These are phyloP conservation scores for Argentina anserina DNA, from an alignment of 306 rosid species.

Conservation along the genomic window DNA sequence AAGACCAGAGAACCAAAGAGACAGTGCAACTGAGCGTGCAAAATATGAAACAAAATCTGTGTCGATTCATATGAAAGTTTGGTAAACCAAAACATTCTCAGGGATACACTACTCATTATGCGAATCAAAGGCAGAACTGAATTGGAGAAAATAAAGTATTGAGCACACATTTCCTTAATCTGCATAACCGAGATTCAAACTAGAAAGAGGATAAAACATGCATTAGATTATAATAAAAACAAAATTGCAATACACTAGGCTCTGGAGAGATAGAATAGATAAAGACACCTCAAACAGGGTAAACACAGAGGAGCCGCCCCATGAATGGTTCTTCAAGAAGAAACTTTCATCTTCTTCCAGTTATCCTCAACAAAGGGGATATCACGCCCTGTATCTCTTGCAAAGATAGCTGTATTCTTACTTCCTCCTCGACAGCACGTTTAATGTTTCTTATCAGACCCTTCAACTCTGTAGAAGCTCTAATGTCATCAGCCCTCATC, in stretches of 20 bases:
- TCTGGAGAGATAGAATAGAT: background rate
- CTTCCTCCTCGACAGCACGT: constrained; percentile 74
- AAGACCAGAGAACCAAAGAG: background rate
- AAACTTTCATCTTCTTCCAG: constrained; percentile 63
- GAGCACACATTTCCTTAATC: background rate
- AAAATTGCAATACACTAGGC: constrained; percentile 15
- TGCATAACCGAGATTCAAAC: background rate
- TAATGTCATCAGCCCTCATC: constrained; percentile 57
- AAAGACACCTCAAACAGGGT: background rate
- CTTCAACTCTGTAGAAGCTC: constrained; percentile 44
- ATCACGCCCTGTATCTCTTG: constrained; percentile 83
- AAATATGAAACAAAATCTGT: background rate
- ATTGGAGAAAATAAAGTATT: background rate
- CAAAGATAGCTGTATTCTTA: constrained; percentile 60
- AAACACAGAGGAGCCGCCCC: constrained; percentile 16
- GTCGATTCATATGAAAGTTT: background rate
- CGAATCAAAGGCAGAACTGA: background rate
- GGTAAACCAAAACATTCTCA: background rate
- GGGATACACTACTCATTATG: background rate
- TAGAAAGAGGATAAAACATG: background rate
- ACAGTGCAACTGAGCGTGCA: background rate
- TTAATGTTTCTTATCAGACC: constrained; percentile 56
- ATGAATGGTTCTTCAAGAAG: background rate
- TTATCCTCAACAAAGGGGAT: constrained; percentile 73
- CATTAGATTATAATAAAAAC: background rate